Base-by-base conservation (phyloP, 305 asterid genomes). In the Fraxinus greggii region DNA sequence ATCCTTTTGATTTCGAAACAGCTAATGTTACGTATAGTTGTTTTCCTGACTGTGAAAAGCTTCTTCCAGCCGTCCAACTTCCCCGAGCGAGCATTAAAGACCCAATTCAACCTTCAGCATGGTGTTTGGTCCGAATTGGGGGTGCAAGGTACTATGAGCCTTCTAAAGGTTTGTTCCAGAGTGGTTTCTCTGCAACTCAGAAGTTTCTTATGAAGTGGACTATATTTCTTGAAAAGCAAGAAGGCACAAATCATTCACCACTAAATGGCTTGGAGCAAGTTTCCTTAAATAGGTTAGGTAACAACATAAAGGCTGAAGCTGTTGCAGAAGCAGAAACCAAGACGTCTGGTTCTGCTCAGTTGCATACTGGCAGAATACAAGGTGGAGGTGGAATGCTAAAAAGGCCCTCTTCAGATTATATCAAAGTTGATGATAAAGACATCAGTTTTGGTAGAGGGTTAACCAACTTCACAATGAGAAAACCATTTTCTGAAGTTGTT, bases 401-500 rank as follows among this genome's bases (percentile, higher is more conserved):
- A 26, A 86, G 78, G 63, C 83, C 45, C 76, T 54, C 90, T 72
- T 83, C 89, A 23, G 89, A 87, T 85, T 77, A 77, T 81, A 76
- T 76, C 75, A 89, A 86, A 82, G 77, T 87, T 48, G 91, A 80
- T 67, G 84, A 83, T 84, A 91, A 87, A 78, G 82, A 38, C 48
- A 56, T 80, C 61, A 84, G 51, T 86, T 72, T 86, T 65, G 89
- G 90, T 65, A 82, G 85, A 88, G 93, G 88, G 69, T 79, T 86
- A 75, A 84, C 92, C 79, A 92, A 87, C 77, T 85, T 92, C 86
- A 85, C 87, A 29, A 90, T 92, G 95, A 90, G 90, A 86, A 96
- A 96, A 83, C 94, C 93, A 6, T 96, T 96, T 85, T 91, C 98
- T 51, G 99, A 96, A 90, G 99, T 96, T 77, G 99, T 96, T 86